phyloP scores from a whole-genome alignment of 2,329 filamentous ascomycete species.

The Cladophialophora yegresii region DNA sequence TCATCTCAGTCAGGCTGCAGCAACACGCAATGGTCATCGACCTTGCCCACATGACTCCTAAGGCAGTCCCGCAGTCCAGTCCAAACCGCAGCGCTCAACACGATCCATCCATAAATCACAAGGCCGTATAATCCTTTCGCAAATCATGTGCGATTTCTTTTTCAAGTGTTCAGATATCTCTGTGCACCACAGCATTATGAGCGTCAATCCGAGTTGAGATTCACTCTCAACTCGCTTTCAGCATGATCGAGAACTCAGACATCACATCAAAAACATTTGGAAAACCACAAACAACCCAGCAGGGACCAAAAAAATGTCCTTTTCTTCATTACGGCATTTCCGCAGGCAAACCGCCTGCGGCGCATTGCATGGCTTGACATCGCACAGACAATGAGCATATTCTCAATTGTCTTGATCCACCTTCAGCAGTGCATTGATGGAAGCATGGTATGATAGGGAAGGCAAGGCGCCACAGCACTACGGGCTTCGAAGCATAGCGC shows the following conservation, averaged over 20 bases:
- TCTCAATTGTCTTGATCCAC: neutral
- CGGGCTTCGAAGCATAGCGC: neutral
- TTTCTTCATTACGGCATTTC: neutral
- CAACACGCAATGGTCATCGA: no score
- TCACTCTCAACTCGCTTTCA: neutral
- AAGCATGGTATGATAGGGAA: neutral
- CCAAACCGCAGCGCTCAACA: neutral
- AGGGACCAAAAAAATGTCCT: neutral
- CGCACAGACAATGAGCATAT: neutral
- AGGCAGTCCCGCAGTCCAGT: no score
- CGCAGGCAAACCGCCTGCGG: neutral
- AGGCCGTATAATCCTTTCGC: no score
- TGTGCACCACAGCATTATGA: neutral
- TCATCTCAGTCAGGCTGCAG: no score
- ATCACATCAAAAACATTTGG: neutral
- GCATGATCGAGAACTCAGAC: neutral
- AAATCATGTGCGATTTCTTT: neutral
- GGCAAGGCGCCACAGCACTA: neutral
- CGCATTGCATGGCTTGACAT: neutral
- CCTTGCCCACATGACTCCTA: no score
- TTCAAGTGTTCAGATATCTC: neutral
- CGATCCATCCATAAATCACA: neutral
- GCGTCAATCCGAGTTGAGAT: neutral
- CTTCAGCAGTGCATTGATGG: neutral
- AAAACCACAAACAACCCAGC: neutral